phyloP scores from a whole-genome alignment of 1,139 yeast species.

The Protomyces inouyei region DNA sequence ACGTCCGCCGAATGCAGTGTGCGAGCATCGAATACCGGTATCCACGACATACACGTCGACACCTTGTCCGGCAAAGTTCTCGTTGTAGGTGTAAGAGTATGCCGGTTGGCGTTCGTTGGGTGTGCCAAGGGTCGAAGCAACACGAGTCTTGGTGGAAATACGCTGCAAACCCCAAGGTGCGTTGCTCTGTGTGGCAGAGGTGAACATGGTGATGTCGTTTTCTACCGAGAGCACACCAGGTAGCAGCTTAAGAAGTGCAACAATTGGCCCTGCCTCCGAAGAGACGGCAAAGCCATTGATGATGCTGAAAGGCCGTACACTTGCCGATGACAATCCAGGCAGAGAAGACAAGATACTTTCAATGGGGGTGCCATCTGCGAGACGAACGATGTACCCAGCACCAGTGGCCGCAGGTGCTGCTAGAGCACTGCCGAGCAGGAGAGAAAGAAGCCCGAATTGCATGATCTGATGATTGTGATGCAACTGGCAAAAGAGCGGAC shows the following conservation, averaged over 20 bases:
- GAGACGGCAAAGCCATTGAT: not conserved
- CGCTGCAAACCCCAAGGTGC: conserved; percentile 97
- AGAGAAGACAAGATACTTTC: not conserved
- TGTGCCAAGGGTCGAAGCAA: conserved; percentile 72
- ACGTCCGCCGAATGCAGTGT: conserved; percentile 82
- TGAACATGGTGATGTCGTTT: conserved; percentile 68
- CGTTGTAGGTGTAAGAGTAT: conserved; percentile 63
- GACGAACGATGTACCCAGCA: not conserved
- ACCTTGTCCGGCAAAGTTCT: conserved; percentile 79
- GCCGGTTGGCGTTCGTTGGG: conserved; percentile 39
- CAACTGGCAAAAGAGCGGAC: too few species aligned
- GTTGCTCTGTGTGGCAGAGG: conserved; percentile 43
- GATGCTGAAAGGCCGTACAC: not conserved
- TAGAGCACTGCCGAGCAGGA: not conserved
- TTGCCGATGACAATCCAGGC: not conserved
- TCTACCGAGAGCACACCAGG: conserved; percentile 75
- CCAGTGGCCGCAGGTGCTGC: not conserved
- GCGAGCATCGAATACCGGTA: conserved; percentile 80
- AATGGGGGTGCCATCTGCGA: not conserved
- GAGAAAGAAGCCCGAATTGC: not conserved
- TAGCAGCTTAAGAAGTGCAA: conserved; percentile 63
- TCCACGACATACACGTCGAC: conserved; percentile 82
- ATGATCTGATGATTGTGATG: not conserved
- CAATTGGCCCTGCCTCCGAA: conserved; percentile 48
- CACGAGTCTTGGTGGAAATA: conserved; percentile 77